These are phyloP conservation scores for Dovyalis caffra DNA, from an alignment of 345 rosid species.

Conservation along the genomic window DNA sequence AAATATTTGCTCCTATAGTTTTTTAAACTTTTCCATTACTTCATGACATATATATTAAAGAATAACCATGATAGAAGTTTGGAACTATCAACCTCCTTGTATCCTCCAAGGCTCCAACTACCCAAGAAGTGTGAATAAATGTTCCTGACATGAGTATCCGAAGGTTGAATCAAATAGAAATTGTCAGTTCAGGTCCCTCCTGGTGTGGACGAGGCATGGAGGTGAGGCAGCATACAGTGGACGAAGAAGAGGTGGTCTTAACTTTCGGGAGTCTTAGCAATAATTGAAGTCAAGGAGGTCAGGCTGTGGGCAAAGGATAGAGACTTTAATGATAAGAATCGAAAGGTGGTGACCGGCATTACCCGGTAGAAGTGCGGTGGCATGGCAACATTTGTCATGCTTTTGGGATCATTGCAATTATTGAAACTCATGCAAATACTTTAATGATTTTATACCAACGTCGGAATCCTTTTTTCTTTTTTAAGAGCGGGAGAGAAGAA, in stretches of 20 bases:
- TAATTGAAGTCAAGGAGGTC: conserved; percentile 8
- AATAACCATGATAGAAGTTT: too few species aligned
- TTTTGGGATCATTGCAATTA: conserved; percentile 19
- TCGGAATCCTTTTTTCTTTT: not conserved
- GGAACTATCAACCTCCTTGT: too few species aligned
- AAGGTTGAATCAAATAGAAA: too few species aligned
- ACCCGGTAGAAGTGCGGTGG: not conserved
- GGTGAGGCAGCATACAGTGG: not conserved
- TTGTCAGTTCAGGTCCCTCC: not conserved
- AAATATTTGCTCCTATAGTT: too few species aligned
- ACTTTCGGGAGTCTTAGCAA: not conserved
- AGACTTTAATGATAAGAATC: not conserved
- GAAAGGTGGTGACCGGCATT: conserved; percentile 1
- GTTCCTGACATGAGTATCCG: too few species aligned
- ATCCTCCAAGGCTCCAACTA: too few species aligned
- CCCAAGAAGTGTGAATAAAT: too few species aligned
- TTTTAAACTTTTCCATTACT: too few species aligned
- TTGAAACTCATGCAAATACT: conserved; percentile 14
- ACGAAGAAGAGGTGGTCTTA: not conserved
- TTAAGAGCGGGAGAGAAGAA: too few species aligned
- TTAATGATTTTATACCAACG: not conserved
- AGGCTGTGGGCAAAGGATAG: not conserved
- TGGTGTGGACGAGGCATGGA: not conserved
- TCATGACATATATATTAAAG: too few species aligned
- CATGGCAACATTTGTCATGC: conserved; percentile 15